A percentile compares a stretch with the other conserved stretches of the same genome.
These are phyloP conservation scores for Aspergillus spinulosporus DNA, from an alignment of 2,329 filamentous ascomycete genomes.

Conservation along the genomic window DNA sequence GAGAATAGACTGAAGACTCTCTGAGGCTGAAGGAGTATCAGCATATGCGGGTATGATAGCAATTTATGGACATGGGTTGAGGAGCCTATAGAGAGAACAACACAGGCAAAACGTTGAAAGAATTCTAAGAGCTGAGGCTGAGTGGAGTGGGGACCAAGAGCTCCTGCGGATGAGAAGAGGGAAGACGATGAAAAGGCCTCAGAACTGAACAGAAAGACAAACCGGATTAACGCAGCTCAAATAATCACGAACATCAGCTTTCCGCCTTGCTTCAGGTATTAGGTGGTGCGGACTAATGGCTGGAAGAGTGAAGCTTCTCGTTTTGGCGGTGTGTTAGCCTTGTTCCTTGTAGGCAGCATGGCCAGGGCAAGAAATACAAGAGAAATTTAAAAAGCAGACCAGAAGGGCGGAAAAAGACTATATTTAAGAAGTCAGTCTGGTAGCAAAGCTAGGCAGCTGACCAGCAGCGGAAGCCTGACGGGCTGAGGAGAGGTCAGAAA, in stretches of 20 bases:
- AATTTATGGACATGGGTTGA: conserved; percentile 5
- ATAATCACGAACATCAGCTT: conserved; percentile 7
- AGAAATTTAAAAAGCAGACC: neutral
- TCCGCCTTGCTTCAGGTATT: conserved; percentile 14
- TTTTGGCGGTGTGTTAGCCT: conserved; percentile 15
- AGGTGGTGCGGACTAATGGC: conserved; percentile 8
- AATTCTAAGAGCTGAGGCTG: conserved; percentile 1
- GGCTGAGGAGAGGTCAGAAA: neutral
- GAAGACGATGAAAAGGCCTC: conserved; percentile 5
- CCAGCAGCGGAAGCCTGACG: neutral
- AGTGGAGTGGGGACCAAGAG: neutral
- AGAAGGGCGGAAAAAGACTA: neutral
- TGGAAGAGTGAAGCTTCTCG: neutral
- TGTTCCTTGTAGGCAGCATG: neutral
- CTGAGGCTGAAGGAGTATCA: conserved; percentile 7
- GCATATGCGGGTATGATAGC: conserved; percentile 18
- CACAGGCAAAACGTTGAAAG: neutral
- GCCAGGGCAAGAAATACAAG: neutral
- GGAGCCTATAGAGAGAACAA: neutral
- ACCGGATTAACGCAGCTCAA: conserved; percentile 2
- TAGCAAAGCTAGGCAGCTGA: conserved; percentile 1
- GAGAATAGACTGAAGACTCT: conserved; percentile 9
- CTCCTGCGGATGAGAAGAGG: neutral
- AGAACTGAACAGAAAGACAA: neutral
- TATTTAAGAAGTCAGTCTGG: neutral